Evolutionary conservation across 1,284 basidiomycete species (phyloP), one percentile per base, ranked within the genome.

Genomic region (Heterobasidion occidentale): DNA sequence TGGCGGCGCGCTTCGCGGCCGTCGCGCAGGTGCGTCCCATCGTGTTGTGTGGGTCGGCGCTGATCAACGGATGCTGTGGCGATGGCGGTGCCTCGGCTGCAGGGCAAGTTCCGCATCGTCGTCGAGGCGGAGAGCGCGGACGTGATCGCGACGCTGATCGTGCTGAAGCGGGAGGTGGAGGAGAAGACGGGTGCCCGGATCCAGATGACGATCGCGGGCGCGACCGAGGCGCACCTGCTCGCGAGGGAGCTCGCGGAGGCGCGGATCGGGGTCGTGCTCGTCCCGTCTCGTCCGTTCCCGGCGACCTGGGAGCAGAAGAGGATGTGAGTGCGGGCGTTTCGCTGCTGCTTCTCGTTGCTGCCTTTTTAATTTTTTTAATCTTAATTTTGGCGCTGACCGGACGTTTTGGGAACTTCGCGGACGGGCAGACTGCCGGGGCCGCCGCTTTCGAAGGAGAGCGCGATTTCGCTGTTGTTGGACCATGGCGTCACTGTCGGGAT

Each of bases 401-500:
- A 9, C 44, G 51, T 38, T 55, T 36, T 27, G 27, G 27, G 27
- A 27, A 27, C 6, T 27, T 27, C 5, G 27, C 27, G 27, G 27
- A 27, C 45, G 17, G 17, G 33, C 56, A 84, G 83, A 55, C 70
- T 89, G 12, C 75, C 85, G 35, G 88, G 88, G 0, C 85, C 84
- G 9, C 89, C 89, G 0, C 67, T 94, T 7, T 81, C 83, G 11
- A 72, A 77, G 52, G 76, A 87, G 48, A 90, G 81, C 38, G 78
- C 85, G 2, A 73, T 91, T n/a, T 72, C 78, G 9, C 76, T 76
- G 52, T 75, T 96, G 12, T 71, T 86, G 27, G 69, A 72, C 3
- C 79, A 86, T 52, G 86, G 85, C 44, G 86, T 95, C 20, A 83
- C 77, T 1, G 88, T 94, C 49, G 93, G 84, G 1, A 70, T 95